Conservation (phyloP, 2,329 filamentous ascomycete species). For the Diplodia scrobiculata region DNA sequence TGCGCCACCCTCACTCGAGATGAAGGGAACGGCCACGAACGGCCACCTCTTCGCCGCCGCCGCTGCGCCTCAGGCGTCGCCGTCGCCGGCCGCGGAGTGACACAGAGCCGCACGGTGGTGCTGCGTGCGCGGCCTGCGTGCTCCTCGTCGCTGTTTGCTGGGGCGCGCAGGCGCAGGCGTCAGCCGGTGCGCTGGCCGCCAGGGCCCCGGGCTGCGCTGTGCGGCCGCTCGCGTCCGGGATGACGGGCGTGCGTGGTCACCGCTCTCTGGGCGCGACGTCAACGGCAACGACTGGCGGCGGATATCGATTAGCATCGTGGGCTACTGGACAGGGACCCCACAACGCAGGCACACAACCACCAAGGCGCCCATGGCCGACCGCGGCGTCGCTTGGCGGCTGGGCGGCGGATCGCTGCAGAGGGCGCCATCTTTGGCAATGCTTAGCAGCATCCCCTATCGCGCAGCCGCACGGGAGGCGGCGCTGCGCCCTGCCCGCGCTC, state of each 20-base stretch:
- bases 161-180: too few relatives aligned
- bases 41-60: not conserved
- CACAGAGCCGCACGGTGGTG: conserved; percentile 11
- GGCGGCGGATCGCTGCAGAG: conserved; percentile 16
- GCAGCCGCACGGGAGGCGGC: not conserved
- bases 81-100: not conserved
- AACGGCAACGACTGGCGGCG: not conserved
- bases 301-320: conserved; percentile 5
- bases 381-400: not conserved
- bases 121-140: not conserved
- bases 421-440: conserved; percentile 14
- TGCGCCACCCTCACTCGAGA: conserved; percentile 2
- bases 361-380: conserved; percentile 9
- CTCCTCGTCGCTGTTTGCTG: not conserved
- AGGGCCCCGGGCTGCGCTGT: not conserved
- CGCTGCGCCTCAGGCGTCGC: not conserved
- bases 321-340: not conserved
- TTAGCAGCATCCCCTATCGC: conserved; percentile 23
- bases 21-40: not conserved
- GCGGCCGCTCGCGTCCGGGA: not conserved
- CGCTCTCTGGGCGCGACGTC: conserved; percentile 15
- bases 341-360: conserved; percentile 2
- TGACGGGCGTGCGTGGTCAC: not conserved
- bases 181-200: not conserved
- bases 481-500: not conserved